A percentile compares a stretch with the other conserved stretches of the same genome.
Conservation (phyloP, 192 early-diverging fungal genomes). For the Podila verticillata region DNA sequence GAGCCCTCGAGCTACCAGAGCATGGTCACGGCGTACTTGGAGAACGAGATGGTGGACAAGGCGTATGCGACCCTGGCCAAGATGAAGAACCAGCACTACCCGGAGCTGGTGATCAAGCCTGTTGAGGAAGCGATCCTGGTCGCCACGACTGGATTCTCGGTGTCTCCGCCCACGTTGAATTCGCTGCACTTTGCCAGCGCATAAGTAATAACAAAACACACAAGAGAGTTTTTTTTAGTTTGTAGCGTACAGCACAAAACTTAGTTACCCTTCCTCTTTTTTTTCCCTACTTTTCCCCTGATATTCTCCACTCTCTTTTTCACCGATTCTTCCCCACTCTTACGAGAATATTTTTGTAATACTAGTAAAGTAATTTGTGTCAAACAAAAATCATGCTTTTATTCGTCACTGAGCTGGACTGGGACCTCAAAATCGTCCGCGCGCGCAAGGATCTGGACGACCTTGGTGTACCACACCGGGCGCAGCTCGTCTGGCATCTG, state of each 20-base stretch:
- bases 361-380: too few relatives aligned
- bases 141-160: background rate
- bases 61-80: conserved; percentile 37
- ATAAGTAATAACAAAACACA: too few relatives aligned
- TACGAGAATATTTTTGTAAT: too few relatives aligned
- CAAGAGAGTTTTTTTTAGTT: too few relatives aligned
- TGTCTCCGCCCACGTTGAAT: background rate
- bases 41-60: conserved; percentile 50
- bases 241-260: too few relatives aligned
- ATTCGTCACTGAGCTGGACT: background rate
- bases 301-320: too few relatives aligned
- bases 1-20: conserved; percentile 70
- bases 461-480: conserved; percentile 18
- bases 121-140: conserved; percentile 39
- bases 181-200: too few relatives aligned
- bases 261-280: too few relatives aligned
- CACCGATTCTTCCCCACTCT: too few relatives aligned
- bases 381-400: background rate
- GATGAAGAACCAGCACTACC: conserved; percentile 42
- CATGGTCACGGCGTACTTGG: conserved; percentile 64
- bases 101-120: conserved; percentile 43
- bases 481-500: conserved; percentile 3
- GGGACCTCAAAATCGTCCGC: background rate
- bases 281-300: too few relatives aligned
- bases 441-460: conserved; percentile 16